Evolutionary conservation across 83 land plant species (phyloP).

Genomic region (Diphasiastrum complanatum): DNA sequence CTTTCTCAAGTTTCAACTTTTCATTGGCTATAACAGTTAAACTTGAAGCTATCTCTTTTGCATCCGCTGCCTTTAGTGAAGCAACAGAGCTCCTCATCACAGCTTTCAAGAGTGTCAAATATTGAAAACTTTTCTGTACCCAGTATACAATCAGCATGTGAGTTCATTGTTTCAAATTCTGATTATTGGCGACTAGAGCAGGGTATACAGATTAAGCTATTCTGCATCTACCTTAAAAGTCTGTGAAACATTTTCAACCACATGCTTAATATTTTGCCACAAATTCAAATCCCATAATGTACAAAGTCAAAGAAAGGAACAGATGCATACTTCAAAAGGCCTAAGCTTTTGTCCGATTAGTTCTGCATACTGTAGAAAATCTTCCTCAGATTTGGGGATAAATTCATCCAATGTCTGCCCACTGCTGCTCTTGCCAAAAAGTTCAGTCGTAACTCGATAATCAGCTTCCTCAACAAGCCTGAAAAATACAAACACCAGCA

Average conservation of each 20-base stretch:
- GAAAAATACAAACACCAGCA: neutral
- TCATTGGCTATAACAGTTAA: slow-evolving; percentile 82
- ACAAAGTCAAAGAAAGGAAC: too few relatives aligned
- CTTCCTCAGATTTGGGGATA: slow-evolving; percentile 85
- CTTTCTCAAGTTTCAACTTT: slow-evolving; percentile 83
- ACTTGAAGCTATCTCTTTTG: slow-evolving; percentile 81
- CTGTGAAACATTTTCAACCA: too few relatives aligned
- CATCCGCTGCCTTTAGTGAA: slow-evolving; percentile 67
- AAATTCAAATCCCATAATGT: neutral
- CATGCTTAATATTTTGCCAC: too few relatives aligned
- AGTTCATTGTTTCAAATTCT: neutral
- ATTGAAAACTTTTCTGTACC: slow-evolving; percentile 81
- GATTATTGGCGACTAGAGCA: too few relatives aligned
- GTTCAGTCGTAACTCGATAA: slow-evolving; percentile 66
- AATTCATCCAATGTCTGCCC: slow-evolving; percentile 59
- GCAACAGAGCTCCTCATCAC: slow-evolving; percentile 69
- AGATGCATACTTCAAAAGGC: slow-evolving; percentile 59
- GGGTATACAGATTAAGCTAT: too few relatives aligned
- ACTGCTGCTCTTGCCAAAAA: slow-evolving; percentile 55
- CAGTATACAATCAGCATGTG: neutral
- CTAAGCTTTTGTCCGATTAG: slow-evolving; percentile 71
- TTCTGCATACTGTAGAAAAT: slow-evolving; percentile 87
- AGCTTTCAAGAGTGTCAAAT: slow-evolving; percentile 61
- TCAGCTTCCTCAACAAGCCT: slow-evolving; percentile 94
- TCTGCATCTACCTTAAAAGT: too few relatives aligned